These are phyloP conservation scores for Ophiognomonia clavigignenti-juglandacearum DNA, from an alignment of 2,329 filamentous ascomycete genomes.

Conservation along the genomic window DNA sequence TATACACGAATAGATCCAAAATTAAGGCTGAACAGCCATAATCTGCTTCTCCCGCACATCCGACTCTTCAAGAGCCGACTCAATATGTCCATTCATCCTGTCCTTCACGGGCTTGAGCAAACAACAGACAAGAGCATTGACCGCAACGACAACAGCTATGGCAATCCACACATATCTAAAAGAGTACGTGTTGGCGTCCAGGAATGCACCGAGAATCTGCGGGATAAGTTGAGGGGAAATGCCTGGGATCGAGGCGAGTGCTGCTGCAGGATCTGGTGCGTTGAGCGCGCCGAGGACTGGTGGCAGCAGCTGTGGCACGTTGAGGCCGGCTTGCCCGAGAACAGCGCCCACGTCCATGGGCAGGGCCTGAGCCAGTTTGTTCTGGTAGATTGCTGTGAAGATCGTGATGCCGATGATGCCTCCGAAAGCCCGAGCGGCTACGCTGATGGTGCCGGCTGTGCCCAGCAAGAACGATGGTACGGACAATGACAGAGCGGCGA, in stretches of 20 bases:
- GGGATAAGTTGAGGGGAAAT: slow-evolving; percentile 1
- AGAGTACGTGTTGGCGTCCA: slow-evolving; percentile 5
- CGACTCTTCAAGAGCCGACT: slow-evolving; percentile 10
- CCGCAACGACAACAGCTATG: slow-evolving; percentile 3
- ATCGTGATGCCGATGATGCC: slow-evolving; percentile 13
- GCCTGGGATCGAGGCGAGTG: not conserved
- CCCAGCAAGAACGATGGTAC: slow-evolving; percentile 12
- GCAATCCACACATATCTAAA: slow-evolving; percentile 11
- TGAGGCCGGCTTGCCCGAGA: not conserved
- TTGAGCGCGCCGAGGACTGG: slow-evolving; percentile 2
- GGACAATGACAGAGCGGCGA: slow-evolving; percentile 6
- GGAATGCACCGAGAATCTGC: not conserved
- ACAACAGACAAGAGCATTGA: slow-evolving; percentile 5
- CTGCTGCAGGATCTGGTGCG: not conserved
- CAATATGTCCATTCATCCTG: slow-evolving; percentile 9
- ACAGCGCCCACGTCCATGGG: not conserved
- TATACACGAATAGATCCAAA: too few species aligned
- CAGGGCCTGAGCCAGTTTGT: slow-evolving; percentile 4
- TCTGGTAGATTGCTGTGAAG: slow-evolving; percentile 11
- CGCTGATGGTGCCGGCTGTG: slow-evolving; percentile 8
- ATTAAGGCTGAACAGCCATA: slow-evolving; percentile 1
- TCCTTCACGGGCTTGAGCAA: slow-evolving; percentile 7
- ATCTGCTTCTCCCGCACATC: slow-evolving; percentile 9
- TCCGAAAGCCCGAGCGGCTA: slow-evolving; percentile 6
- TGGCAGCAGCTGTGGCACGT: not conserved